phyloP scores from a whole-genome alignment of 2,329 filamentous ascomycete species.

The Fusarium metavorans region DNA sequence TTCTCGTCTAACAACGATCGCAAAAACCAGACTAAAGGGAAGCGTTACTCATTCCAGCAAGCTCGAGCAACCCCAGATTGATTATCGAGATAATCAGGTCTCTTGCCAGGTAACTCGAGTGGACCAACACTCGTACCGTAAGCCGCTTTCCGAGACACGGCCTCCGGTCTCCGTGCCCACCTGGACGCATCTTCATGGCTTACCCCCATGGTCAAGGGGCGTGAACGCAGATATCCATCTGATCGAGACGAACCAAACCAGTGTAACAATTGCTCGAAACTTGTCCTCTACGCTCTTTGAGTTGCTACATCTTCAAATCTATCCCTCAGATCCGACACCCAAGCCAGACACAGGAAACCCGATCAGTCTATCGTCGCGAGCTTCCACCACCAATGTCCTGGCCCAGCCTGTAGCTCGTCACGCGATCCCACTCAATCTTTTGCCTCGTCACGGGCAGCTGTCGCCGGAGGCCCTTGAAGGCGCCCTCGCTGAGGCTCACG shows the following conservation, averaged over 20 bases:
- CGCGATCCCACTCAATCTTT: conserved; percentile 99
- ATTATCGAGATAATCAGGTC: conserved; percentile 28
- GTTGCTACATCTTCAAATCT: conserved; percentile 13
- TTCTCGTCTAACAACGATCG: neutral
- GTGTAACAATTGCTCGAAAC: conserved; percentile 8
- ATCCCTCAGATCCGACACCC: conserved; percentile 22
- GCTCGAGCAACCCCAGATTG: neutral
- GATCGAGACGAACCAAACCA: neutral
- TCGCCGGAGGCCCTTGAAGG: conserved; percentile 92
- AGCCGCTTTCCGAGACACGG: neutral
- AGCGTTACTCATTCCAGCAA: neutral
- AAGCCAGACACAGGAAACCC: conserved; percentile 7
- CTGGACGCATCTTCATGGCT: neutral
- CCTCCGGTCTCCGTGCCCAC: neutral
- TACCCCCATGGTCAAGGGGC: neutral
- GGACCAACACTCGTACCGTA: neutral
- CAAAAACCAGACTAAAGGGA: neutral
- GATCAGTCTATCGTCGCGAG: conserved; percentile 50
- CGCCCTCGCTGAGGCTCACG: conserved; percentile 87
- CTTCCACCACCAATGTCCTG: conserved; percentile 82
- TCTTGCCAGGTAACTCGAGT: neutral
- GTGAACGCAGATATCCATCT: neutral
- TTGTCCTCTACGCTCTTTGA: conserved; percentile 17
- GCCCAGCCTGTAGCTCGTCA: conserved; percentile 88
- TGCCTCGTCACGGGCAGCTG: conserved; percentile 96